Evolutionary conservation across 805 yeast species (phyloP), one percentile per base, ranked within the genome.

Genomic region (Kazachstania taianensis): DNA sequence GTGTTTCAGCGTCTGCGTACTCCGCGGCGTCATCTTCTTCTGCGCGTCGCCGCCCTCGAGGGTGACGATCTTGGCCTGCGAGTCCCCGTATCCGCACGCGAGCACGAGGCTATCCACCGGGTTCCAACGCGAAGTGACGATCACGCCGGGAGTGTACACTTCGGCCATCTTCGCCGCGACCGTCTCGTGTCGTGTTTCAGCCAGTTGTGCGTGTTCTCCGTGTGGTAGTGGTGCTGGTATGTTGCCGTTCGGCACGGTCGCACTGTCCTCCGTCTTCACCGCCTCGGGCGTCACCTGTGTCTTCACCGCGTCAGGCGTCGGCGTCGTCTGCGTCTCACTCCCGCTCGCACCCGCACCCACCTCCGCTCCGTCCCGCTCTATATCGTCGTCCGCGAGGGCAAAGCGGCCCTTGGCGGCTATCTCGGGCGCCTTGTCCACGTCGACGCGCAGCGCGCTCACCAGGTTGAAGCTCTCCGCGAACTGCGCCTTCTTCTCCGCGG

Each of bases 11-110:
- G 49, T 53, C 12, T 22, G 25, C 25, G 25, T 22, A n/a, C n/a
- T n/a, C n/a, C n/a, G n/a, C n/a, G n/a, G n/a, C 23, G 34, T 25
- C 6, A n/a, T 20, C 20, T 20, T 20, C 6, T 29, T 35, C 5
- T 38, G 15, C 7, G 9, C 20, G 8, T 29, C 20, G 14, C 7
- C 10, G 9, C 31, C 27, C 10, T 34, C 22, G 7, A 69, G 45
- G 0, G 66, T 68, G 28, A 58, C 50, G 9, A 75, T 66, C 14
- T 62, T 65, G 0, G 75, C 77, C 9, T 62, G 51, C 0, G 74
- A 65, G 39, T 68, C 66, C 5, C 60, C 61, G 35, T 64, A 65
- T 1, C 85, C 82, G 58, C 70, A 68, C 0, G 83, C 78, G 22
- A 78, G 50, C 0, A 70, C 64, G 5, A 49, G 40, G 2, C 64